phyloP scores from a whole-genome alignment of 179 eudicot genomes.

The Heliamphora pulchella region DNA sequence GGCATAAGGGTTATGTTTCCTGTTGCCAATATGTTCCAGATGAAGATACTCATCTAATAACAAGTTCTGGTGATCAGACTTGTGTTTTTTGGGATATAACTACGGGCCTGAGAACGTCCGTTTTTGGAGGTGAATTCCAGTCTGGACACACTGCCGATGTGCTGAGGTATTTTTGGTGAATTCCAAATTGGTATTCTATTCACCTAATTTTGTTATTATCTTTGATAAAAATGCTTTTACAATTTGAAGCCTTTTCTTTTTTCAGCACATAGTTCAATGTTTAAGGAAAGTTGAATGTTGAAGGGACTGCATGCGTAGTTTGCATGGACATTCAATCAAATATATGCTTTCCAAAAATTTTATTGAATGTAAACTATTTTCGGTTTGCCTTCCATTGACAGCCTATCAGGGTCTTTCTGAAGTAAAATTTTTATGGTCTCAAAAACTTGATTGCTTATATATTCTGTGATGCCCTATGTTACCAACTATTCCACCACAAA shows the following conservation, averaged over 20 bases:
- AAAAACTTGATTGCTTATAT: background rate
- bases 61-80: constrained; percentile 87
- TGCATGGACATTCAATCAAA: background rate
- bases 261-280: no score
- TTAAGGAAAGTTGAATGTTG: background rate
- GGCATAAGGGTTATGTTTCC: constrained; percentile 94
- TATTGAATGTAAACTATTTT: no score
- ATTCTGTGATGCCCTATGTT: background rate
- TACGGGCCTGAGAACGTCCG: constrained; percentile 82
- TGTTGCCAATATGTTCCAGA: constrained; percentile 89
- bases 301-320: background rate
- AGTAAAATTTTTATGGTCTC: background rate
- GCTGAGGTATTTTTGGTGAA: constrained; percentile 45
- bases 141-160: constrained; percentile 94
- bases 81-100: constrained; percentile 94
- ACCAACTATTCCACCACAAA: constrained; percentile 8
- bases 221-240: background rate
- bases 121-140: constrained; percentile 96
- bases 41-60: constrained; percentile 75
- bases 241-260: background rate
- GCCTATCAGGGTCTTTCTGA: background rate
- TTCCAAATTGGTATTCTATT: background rate
- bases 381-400: background rate
- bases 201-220: background rate
- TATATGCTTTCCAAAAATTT: background rate